Evolutionary conservation across 2,329 filamentous ascomycete species (phyloP).

Genomic region (Trichoderma brevicompactum): DNA sequence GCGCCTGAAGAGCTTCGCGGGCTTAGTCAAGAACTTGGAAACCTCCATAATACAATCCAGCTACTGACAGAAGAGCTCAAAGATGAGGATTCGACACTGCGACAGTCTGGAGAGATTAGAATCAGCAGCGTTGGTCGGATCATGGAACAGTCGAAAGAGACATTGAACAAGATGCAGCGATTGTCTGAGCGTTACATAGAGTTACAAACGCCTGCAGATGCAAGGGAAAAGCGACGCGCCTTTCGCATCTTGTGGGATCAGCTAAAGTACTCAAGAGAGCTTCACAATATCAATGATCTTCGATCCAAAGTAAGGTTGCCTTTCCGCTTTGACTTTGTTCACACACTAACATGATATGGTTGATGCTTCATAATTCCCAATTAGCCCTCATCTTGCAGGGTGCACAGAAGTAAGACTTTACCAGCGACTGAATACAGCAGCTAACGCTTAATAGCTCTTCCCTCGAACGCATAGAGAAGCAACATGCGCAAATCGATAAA

Average conservation of each 20-base stretch:
- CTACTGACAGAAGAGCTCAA: neutral
- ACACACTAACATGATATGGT: neutral
- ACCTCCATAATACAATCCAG: neutral
- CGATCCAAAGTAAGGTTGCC: neutral
- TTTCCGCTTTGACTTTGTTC: neutral
- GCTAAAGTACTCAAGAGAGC: neutral
- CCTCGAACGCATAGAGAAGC: neutral
- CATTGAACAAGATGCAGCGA: neutral
- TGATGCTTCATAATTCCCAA: constrained; percentile 1
- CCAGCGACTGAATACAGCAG: too few species aligned
- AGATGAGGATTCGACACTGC: neutral
- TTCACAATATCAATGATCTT: neutral
- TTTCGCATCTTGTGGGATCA: neutral
- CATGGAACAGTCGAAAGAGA: neutral
- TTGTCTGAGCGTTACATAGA: neutral
- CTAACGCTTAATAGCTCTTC: neutral
- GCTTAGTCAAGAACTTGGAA: constrained; percentile 6
- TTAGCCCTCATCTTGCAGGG: neutral
- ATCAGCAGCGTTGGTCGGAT: neutral
- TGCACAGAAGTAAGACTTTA: neutral
- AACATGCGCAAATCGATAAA: neutral
- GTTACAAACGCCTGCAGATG: neutral
- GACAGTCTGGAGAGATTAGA: neutral
- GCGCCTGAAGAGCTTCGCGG: constrained; percentile 9
- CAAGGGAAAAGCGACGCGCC: neutral